Evolutionary conservation across 768 basidiomycete species (phyloP), one percentile per base, ranked within the genome.

Genomic region (Boletus huronensis): DNA sequence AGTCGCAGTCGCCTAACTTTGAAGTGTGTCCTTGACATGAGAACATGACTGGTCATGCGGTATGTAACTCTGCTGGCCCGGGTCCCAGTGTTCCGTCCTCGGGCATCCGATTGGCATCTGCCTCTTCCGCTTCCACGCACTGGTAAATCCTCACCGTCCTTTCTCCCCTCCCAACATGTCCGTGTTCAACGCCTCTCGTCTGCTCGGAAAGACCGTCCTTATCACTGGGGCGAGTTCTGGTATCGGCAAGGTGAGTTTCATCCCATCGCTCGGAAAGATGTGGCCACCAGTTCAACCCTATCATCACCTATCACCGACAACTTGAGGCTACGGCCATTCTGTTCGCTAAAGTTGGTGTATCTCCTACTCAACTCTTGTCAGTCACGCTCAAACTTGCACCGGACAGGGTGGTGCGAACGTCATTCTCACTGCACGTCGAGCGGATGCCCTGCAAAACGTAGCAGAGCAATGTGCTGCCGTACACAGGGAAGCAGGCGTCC

Each of bases 211-310:
- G 73, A 91, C 85, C 32, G 88, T 93, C 54, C 80, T 96, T 47
- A 80, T 96, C 57, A 96, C 93, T 28, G 93, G 93, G 21, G 93
- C 93, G 5, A 90, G 88, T 67, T 82, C 87, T 40, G 93, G 93
- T 41, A 96, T 96, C 59, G 93, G 93, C 52, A 88, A 91, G 52
- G 90, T 91, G 64, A 67, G 86, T n/a, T 72, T 43, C 36, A 14
- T 21, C 36, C 3, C 32, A 26, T 19, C 25, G n/a, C 25, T 41
- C 17, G n/a, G 17, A 34, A 42, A 17, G 52, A 38, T 25, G 16
- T 3, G 9, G 21, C n/a, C 26, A 36, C 23, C 21, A 46, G 19
- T 42, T 54, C 36, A 52, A 41, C 34, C 34, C 26, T 23, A 54
- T 41, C 40, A 51, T 34, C 49, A 28, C 41, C 19, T 32, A 49